Percentiles rank a stretch among this genome's conserved stretches.
Conservation (phyloP, 2,329 filamentous ascomycete genomes). For the Mycosphaerella arachidis region DNA sequence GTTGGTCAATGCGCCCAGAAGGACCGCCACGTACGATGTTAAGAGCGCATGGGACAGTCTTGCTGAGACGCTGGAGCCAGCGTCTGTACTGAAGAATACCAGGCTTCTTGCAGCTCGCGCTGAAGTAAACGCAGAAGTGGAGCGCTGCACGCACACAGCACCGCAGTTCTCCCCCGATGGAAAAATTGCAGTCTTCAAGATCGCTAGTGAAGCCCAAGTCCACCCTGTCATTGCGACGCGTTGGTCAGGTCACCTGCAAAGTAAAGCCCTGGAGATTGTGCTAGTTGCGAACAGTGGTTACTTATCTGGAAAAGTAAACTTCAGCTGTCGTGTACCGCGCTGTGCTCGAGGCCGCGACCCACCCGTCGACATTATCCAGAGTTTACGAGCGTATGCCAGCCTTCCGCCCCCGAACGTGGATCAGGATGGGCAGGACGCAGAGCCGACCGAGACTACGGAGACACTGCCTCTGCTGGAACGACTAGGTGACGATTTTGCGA, state of each 20-base stretch:
- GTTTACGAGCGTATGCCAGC: slow-evolving; percentile 49
- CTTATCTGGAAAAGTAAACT: slow-evolving; percentile 59
- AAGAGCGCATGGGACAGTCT: slow-evolving; percentile 58
- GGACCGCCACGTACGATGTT: slow-evolving; percentile 59
- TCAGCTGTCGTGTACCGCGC: slow-evolving; percentile 60
- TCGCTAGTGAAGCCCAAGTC: slow-evolving; percentile 57
- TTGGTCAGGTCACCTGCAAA: slow-evolving; percentile 59
- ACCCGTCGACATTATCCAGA: slow-evolving; percentile 60
- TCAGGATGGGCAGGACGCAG: slow-evolving; percentile 22
- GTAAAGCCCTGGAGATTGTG: slow-evolving; percentile 57
- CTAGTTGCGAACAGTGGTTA: slow-evolving; percentile 66
- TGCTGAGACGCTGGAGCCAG: slow-evolving; percentile 47
- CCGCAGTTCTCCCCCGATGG: slow-evolving; percentile 62
- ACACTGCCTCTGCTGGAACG: slow-evolving; percentile 40
- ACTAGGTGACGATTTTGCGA: slow-evolving; percentile 60
- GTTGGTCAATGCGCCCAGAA: slow-evolving; percentile 60
- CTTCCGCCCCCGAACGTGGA: slow-evolving; percentile 28
- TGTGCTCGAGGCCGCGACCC: slow-evolving; percentile 51
- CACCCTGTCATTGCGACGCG: slow-evolving; percentile 64
- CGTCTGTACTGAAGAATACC: slow-evolving; percentile 47
- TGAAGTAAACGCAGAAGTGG: slow-evolving; percentile 59
- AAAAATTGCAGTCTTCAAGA: slow-evolving; percentile 59
- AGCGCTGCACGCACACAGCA: slow-evolving; percentile 56
- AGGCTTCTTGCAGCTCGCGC: slow-evolving; percentile 51
- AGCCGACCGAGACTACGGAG: slow-evolving; percentile 3